phyloP scores from a whole-genome alignment of 371 early-diverging fungal genomes.

The Sporodiniella umbellata region DNA sequence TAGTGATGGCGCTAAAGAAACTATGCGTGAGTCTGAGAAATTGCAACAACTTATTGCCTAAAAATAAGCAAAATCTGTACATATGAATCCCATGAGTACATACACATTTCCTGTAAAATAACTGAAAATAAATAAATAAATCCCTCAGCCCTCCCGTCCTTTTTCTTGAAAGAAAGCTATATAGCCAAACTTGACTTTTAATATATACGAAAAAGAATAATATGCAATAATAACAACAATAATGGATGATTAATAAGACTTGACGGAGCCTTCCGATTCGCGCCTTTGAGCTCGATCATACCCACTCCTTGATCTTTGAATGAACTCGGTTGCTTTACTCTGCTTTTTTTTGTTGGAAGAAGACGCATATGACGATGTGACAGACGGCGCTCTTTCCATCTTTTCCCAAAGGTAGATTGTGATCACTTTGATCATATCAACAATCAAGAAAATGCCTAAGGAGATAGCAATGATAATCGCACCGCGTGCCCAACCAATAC shows the following conservation, averaged over 20 bases:
- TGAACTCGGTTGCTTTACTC: conserved; percentile 15
- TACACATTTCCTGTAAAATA: neutral
- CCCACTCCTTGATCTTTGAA: conserved; percentile 13
- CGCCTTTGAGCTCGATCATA: conserved; percentile 36
- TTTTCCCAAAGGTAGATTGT: conserved; percentile 68
- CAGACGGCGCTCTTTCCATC: conserved; percentile 2
- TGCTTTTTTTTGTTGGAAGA: conserved; percentile 5
- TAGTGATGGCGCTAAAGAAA: conserved; percentile 10
- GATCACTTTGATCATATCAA: conserved; percentile 83
- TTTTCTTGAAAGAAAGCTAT: too few species aligned
- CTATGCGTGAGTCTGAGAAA: conserved; percentile 10
- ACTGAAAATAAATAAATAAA: neutral
- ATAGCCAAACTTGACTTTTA: too few species aligned
- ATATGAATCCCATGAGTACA: neutral
- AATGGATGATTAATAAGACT: conserved; percentile 35
- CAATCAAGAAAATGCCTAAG: conserved; percentile 66
- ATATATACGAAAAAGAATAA: too few species aligned
- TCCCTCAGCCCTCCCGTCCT: too few species aligned
- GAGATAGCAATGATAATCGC: conserved; percentile 65
- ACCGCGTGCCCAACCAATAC: conserved; percentile 57
- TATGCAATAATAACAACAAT: too few species aligned
- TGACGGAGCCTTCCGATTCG: conserved; percentile 30
- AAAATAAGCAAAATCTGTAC: neutral
- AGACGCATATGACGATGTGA: neutral
- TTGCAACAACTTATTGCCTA: conserved; percentile 16